These are phyloP conservation scores for Strobilomyces dryophilus DNA, from an alignment of 768 basidiomycete species.

Conservation along the genomic window DNA sequence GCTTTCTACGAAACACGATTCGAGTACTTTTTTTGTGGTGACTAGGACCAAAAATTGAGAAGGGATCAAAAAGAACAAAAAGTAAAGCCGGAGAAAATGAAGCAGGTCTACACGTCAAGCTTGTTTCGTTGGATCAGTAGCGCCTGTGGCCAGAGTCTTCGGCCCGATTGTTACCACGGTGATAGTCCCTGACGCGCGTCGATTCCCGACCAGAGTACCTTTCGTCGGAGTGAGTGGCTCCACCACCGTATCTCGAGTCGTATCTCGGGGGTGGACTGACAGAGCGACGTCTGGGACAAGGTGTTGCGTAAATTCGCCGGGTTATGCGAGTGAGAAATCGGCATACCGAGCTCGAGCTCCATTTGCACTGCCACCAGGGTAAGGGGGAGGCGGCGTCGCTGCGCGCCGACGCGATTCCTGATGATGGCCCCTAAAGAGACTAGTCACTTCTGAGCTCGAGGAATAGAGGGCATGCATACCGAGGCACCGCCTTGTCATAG, in stretches of 20 bases:
- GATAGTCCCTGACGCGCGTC: constrained; percentile 37
- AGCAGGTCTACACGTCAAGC: constrained; percentile 4
- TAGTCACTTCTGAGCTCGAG: background rate
- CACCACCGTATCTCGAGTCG: constrained; percentile 46
- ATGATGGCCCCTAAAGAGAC: constrained; percentile 9
- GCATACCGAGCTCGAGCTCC: constrained; percentile 41
- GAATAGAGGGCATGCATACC: constrained; percentile 37
- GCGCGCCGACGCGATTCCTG: constrained; percentile 46
- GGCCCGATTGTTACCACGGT: constrained; percentile 30
- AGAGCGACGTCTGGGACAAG: constrained; percentile 57
- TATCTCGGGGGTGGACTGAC: constrained; percentile 59
- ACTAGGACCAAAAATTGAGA: constrained; percentile 3
- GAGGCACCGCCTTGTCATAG: constrained; percentile 50
- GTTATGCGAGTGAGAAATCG: background rate
- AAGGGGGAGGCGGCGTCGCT: constrained; percentile 50
- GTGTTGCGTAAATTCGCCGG: background rate
- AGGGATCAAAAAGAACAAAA: background rate
- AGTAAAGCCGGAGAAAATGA: background rate
- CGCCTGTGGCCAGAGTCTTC: constrained; percentile 30
- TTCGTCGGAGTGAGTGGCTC: constrained; percentile 39
- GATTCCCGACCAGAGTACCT: constrained; percentile 44
- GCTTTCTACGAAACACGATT: constrained; percentile 4
- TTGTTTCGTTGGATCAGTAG: constrained; percentile 14
- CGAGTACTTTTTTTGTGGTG: constrained; percentile 7
- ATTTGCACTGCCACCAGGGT: constrained; percentile 41